Percentiles rank a stretch among this genome's conserved stretches.
Evolutionary conservation across 805 yeast species (phyloP).

Genomic region (Hanseniaspora vineae): DNA sequence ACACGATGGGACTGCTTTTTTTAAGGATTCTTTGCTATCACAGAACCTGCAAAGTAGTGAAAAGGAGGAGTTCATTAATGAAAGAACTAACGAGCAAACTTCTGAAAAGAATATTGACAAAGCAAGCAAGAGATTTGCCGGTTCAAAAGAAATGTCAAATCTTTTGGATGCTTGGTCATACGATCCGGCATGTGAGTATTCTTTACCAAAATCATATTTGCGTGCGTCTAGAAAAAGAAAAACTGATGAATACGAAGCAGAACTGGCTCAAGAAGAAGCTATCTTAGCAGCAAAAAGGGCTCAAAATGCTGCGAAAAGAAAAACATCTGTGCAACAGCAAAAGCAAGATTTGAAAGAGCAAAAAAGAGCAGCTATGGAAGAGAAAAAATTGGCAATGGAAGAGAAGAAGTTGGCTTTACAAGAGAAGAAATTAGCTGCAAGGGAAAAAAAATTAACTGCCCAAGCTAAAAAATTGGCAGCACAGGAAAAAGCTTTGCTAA

Average conservation of each 20-base stretch:
- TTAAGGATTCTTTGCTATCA: too few species aligned
- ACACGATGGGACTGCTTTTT: too few species aligned
- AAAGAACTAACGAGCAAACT: neutral
- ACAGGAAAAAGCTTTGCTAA: too few species aligned
- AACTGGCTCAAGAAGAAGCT: neutral
- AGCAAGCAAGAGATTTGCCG: neutral
- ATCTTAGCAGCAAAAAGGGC: neutral
- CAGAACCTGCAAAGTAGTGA: neutral
- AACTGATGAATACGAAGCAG: neutral
- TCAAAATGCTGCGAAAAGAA: neutral
- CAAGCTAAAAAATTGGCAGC: too few species aligned
- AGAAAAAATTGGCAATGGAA: too few species aligned
- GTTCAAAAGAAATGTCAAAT: neutral
- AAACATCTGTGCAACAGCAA: neutral
- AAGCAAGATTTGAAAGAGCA: neutral
- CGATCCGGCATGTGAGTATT: slow-evolving; percentile 14
- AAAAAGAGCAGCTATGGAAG: too few species aligned
- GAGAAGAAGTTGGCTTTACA: neutral
- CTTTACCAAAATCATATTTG: slow-evolving; percentile 16
- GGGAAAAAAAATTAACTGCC: too few species aligned
- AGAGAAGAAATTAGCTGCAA: neutral
- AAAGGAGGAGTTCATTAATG: neutral
- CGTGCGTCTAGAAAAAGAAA: slow-evolving; percentile 6
- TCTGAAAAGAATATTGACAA: neutral
- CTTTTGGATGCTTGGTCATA: slow-evolving; percentile 13